Conservation (phyloP, 352 stramenopile genomes). For the Paralagenidium karlingii region DNA sequence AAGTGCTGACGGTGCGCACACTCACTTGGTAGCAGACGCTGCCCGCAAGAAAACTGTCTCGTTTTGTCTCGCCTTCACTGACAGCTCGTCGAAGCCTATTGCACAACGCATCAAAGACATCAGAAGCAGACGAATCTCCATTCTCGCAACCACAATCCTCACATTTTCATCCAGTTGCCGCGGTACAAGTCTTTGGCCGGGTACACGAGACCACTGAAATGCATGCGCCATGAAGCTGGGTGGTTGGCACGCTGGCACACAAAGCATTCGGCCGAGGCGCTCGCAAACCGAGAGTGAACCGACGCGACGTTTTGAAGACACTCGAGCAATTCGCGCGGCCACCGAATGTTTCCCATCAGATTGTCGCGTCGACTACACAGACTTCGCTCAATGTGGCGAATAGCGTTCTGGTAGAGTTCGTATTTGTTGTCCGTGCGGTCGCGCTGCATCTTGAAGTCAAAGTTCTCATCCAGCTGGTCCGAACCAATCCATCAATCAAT, state of each 20-base stretch:
- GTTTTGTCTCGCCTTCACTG: no score
- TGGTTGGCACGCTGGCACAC: conserved; percentile 65
- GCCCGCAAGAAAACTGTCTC: no score
- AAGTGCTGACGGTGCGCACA: no score
- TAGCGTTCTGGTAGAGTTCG: background rate
- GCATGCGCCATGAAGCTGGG: conserved; percentile 33
- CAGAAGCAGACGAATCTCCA: no score
- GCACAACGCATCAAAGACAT: no score
- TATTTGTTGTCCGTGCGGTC: conserved; percentile 1
- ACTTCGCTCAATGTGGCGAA: conserved; percentile 44
- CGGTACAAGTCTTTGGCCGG: conserved; percentile 55
- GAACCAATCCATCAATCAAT: background rate
- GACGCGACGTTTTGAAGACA: conserved; percentile 24
- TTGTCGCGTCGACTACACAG: conserved; percentile 61
- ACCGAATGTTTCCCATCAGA: conserved; percentile 48
- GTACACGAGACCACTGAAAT: conserved; percentile 42
- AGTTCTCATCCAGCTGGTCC: background rate
- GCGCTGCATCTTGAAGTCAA: background rate
- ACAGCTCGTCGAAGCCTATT: no score
- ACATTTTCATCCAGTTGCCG: conserved; percentile 49
- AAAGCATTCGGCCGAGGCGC: conserved; percentile 35
- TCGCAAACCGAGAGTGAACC: conserved; percentile 18
- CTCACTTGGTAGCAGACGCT: no score
- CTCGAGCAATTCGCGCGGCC: conserved; percentile 54
- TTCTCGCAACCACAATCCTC: no score